These are phyloP conservation scores for Cicer pinnatifidum DNA, from an alignment of 306 rosid genomes.

Conservation along the genomic window DNA sequence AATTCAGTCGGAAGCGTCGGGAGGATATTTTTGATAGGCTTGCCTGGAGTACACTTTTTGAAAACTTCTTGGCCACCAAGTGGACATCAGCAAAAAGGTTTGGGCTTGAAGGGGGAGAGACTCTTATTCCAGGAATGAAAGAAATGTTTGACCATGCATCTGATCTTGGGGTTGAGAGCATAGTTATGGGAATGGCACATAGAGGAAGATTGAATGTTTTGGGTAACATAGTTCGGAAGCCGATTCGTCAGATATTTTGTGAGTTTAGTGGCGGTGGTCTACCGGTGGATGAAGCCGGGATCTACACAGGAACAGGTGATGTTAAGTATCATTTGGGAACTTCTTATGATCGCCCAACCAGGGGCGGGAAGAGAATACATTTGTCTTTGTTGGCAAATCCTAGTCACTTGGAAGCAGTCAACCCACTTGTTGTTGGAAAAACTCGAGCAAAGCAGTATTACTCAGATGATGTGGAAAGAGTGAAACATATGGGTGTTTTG, in stretches of 20 bases:
- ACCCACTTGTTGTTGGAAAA: constrained; percentile 88
- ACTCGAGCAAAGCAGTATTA: constrained; percentile 91
- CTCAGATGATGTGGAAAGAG: constrained; percentile 72
- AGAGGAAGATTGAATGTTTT: constrained; percentile 89
- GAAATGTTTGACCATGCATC: constrained; percentile 92
- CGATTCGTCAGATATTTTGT: constrained; percentile 82
- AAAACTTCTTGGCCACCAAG: constrained; percentile 90
- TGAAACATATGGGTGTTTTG: constrained; percentile 79
- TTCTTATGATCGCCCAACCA: constrained; percentile 91
- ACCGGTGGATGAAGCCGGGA: constrained; percentile 79
- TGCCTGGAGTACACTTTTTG: constrained; percentile 93
- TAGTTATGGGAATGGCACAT: constrained; percentile 94
- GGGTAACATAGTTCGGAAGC: constrained; percentile 93
- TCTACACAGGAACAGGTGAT: constrained; percentile 97
- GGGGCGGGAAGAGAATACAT: constrained; percentile 91
- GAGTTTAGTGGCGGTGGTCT: constrained; percentile 92
- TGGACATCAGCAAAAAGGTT: constrained; percentile 94
- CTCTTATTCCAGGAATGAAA: constrained; percentile 94
- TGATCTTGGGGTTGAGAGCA: constrained; percentile 91
- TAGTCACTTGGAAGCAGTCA: constrained; percentile 95
- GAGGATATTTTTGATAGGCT: constrained; percentile 91
- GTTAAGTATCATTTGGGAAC: constrained; percentile 96
- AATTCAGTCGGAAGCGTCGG: constrained; percentile 69
- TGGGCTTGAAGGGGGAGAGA: constrained; percentile 95
- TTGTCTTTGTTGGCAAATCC: constrained; percentile 90